phyloP scores from a whole-genome alignment of 2,329 filamentous ascomycete genomes.

The Colletotrichum falcatum region DNA sequence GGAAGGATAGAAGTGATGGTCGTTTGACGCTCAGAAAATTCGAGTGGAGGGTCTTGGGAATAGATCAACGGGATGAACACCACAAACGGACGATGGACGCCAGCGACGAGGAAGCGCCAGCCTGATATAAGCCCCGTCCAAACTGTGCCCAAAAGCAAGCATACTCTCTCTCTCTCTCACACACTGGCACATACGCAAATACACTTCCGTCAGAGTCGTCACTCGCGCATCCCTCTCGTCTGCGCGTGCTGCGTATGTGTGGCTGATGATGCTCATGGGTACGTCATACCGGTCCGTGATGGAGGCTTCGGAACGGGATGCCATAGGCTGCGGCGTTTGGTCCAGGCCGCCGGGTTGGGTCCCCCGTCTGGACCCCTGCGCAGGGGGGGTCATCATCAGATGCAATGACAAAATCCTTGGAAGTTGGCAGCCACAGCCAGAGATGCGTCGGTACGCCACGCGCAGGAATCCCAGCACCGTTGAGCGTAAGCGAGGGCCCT shows the following conservation, averaged over 20 bases:
- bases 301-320: constrained; percentile 35
- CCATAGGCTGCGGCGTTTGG: constrained; percentile 31
- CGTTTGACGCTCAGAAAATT: not conserved
- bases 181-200: not conserved
- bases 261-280: constrained; percentile 36
- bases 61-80: constrained; percentile 33
- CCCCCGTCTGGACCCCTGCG: constrained; percentile 34
- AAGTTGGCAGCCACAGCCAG: constrained; percentile 39
- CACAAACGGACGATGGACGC: constrained; percentile 2
- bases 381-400: constrained; percentile 19
- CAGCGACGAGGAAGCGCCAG: constrained; percentile 9
- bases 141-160: not conserved
- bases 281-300: constrained; percentile 40
- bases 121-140: constrained; percentile 30
- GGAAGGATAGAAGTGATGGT: not conserved
- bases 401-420: constrained; percentile 29
- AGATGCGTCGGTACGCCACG: constrained; percentile 24
- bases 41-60: constrained; percentile 6
- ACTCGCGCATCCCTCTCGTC: constrained; percentile 27
- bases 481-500: not conserved
- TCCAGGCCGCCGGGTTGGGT: constrained; percentile 14
- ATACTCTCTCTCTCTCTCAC: not conserved
- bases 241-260: constrained; percentile 28
- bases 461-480: not conserved
- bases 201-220: constrained; percentile 34